Percentiles rank a stretch among this genome's conserved stretches.
Evolutionary conservation across 306 rosid genomes (phyloP).

Genomic region (Luffa acutangula): DNA sequence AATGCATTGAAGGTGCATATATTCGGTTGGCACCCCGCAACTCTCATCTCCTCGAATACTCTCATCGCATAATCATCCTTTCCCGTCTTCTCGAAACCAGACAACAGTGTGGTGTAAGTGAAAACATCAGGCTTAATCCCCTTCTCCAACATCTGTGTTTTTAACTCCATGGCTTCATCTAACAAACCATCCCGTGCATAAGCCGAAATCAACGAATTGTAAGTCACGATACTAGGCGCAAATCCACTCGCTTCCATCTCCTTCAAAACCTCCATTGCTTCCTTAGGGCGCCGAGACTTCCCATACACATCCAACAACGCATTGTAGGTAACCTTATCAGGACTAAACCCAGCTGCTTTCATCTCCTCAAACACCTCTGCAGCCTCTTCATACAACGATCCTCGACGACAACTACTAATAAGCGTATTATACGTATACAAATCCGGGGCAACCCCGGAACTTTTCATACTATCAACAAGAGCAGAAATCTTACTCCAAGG

Average conservation of each 20-base stretch:
- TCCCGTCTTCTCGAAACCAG: constrained; percentile 72
- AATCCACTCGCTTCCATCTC: constrained; percentile 73
- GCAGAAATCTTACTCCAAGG: constrained; percentile 58
- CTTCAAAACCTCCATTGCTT: constrained; percentile 68
- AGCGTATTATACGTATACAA: constrained; percentile 75
- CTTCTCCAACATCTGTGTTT: constrained; percentile 57
- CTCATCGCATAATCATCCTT: constrained; percentile 64
- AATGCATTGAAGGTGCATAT: constrained; percentile 82
- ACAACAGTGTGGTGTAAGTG: constrained; percentile 79
- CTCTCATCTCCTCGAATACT: constrained; percentile 58
- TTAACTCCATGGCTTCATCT: constrained; percentile 54
- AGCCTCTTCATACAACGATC: constrained; percentile 68
- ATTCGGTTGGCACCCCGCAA: constrained; percentile 64
- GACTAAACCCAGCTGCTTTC: constrained; percentile 42
- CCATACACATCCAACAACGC: constrained; percentile 84
- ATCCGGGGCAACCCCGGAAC: constrained; percentile 55
- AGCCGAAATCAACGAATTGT: constrained; percentile 77
- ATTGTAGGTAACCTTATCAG: constrained; percentile 75
- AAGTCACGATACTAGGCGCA: constrained; percentile 49
- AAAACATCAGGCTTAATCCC: constrained; percentile 81
- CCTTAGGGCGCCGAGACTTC: constrained; percentile 66
- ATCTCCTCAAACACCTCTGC: constrained; percentile 45
- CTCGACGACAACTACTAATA: constrained; percentile 63
- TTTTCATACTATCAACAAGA: constrained; percentile 47
- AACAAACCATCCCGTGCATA: constrained; percentile 65